Evolutionary conservation across 352 stramenopile species (phyloP), one percentile per base, ranked within the genome.

Genomic region (Pythium brachiatum): DNA sequence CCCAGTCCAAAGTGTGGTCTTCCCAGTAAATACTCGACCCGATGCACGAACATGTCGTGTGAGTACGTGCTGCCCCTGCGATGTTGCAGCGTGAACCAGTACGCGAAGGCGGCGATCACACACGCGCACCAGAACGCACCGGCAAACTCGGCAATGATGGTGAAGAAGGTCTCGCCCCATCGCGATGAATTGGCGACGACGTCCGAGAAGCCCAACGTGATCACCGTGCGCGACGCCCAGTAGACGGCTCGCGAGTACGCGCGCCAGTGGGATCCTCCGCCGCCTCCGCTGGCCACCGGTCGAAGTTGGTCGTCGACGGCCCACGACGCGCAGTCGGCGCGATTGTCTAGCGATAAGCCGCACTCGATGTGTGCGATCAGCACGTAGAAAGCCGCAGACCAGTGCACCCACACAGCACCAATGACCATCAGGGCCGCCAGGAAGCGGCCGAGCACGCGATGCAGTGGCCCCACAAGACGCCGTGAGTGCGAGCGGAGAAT

Each of bases 121-220:
- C 52, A 60, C 2, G 68, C 68, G 34, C 63, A 75, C 68, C 68
- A 75, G 31, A 75, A 75, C 0, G 68, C 65, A 29, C 68, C 68
- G 7, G 48, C 63, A 48, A 75, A 75, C 41, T 75, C 68, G 39
- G 34, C 50, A 12, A 72, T 18, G 54, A 75, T 63, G 11, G 57
- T 64, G 57, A 66, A 72, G 18, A 69, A 66, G 15, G 68, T 69
- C 53, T 75, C 68, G 3, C 53, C 71, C 16, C 53, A 53, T 23
- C 57, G 64, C 29, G 62, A 55, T 4, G 62, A 18, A 20, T 69
- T 66, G 7, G 57, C 58, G 1, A 66, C 51, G 6, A 60, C 57
- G 20, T 75, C 68, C 8, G 68, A 68, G 26, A 75, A 75, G 1
- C 68, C 68, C 3, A 75, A 55, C 3, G 68, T 75, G 59, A 75